These are phyloP conservation scores for Malassezia restricta DNA, from an alignment of 1,284 basidiomycete genomes.

Conservation along the genomic window DNA sequence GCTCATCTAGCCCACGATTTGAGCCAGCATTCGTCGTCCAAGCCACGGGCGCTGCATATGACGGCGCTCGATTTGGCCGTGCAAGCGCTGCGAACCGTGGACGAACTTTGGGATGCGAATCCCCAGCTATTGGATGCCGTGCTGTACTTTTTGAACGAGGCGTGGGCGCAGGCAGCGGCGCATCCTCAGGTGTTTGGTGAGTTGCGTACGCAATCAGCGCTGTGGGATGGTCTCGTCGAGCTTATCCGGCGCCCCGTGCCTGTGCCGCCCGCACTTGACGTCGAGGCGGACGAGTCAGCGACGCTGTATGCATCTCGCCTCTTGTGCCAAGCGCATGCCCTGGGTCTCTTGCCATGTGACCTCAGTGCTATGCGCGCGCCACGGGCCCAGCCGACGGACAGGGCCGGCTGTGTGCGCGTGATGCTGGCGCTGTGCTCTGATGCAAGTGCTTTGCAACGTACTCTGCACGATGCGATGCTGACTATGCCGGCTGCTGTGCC, in stretches of 20 bases:
- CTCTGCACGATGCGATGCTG: background rate
- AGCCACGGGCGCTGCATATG: conserved; percentile 17
- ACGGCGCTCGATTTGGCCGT: conserved; percentile 51
- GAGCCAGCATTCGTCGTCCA: background rate
- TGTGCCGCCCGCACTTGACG: conserved; percentile 30
- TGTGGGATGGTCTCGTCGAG: conserved; percentile 58
- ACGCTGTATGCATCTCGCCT: conserved; percentile 54
- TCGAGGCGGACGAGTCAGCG: conserved; percentile 35
- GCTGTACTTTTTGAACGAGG: conserved; percentile 64
- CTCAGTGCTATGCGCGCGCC: conserved; percentile 10
- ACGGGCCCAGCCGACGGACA: conserved; percentile 6
- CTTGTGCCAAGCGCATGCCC: conserved; percentile 61
- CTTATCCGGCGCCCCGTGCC: conserved; percentile 58
- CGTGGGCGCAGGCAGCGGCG: conserved; percentile 71
- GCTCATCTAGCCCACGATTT: conserved; percentile 50
- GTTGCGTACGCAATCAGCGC: conserved; percentile 52
- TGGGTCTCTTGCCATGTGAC: conserved; percentile 53
- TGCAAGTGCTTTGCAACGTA: background rate
- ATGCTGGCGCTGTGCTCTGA: background rate
- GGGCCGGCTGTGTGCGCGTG: background rate
- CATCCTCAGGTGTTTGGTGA: conserved; percentile 56
- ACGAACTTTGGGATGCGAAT: conserved; percentile 60
- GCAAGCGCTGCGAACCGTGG: conserved; percentile 59
- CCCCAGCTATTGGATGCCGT: conserved; percentile 65
- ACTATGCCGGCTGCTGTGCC: background rate